Conservation (phyloP, 768 basidiomycete species). For the Kondoa subrosea region DNA sequence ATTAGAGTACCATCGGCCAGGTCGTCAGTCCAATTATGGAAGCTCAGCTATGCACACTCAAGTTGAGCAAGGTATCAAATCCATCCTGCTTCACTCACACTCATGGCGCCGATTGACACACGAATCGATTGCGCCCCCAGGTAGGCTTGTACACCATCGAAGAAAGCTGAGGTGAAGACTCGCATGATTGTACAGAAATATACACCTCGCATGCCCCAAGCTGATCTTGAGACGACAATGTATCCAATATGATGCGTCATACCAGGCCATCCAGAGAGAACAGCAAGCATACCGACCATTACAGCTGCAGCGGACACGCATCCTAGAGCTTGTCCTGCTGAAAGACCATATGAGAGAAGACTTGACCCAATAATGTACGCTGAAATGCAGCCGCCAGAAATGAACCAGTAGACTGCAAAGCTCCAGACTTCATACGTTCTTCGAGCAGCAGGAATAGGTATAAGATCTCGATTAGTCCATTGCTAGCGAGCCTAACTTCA, state of each 20-base stretch:
- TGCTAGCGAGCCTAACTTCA: too few relatives aligned
- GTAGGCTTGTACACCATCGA: conserved; percentile 23
- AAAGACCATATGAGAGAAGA: conserved; percentile 21
- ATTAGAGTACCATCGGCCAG: neutral
- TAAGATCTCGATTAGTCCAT: conserved; percentile 25
- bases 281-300: conserved; percentile 21
- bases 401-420: conserved; percentile 12
- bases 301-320: conserved; percentile 21
- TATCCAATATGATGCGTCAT: conserved; percentile 24
- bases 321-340: conserved; percentile 20
- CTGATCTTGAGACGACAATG: conserved; percentile 19
- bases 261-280: conserved; percentile 20
- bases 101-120: conserved; percentile 23
- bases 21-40: conserved; percentile 15
- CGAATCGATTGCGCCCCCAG: conserved; percentile 27
- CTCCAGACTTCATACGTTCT: conserved; percentile 23
- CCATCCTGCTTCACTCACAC: too few relatives aligned
- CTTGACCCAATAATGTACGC: conserved; percentile 22
- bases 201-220: conserved; percentile 24
- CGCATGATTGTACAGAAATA: conserved; percentile 17
- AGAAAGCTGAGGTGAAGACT: conserved; percentile 22
- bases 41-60: conserved; percentile 19
- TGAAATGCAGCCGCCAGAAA: conserved; percentile 10
- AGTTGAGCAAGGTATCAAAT: too few relatives aligned
- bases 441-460: conserved; percentile 25